These are phyloP conservation scores for Priceomyces carsonii DNA, from an alignment of 805 yeast genomes.

Conservation along the genomic window DNA sequence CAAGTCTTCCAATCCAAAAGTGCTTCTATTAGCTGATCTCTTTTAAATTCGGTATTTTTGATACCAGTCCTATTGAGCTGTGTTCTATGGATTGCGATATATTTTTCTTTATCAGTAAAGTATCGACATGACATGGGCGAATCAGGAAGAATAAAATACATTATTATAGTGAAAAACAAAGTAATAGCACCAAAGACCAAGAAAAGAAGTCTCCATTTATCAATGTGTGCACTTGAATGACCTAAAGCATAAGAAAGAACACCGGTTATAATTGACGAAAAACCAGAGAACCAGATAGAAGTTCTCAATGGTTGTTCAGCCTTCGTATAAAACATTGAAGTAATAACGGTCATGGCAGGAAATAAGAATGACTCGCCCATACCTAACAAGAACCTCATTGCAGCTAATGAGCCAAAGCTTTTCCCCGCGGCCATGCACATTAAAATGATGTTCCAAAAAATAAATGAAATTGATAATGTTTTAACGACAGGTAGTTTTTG, in stretches of 20 bases:
- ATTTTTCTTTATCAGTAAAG: slow-evolving; percentile 33
- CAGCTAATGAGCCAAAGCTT: slow-evolving; percentile 40
- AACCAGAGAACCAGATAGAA: slow-evolving; percentile 39
- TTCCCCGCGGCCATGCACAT: slow-evolving; percentile 52
- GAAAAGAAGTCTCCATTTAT: slow-evolving; percentile 62
- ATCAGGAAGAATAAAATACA: slow-evolving; percentile 46
- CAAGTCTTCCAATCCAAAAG: slow-evolving; percentile 35
- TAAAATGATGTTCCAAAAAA: slow-evolving; percentile 61
- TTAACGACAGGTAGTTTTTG: slow-evolving; percentile 62
- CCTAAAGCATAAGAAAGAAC: slow-evolving; percentile 51
- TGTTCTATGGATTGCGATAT: slow-evolving; percentile 31
- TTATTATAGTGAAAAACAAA: slow-evolving; percentile 47
- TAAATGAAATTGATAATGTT: slow-evolving; percentile 46
- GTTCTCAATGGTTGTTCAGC: slow-evolving; percentile 36
- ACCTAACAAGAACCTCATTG: slow-evolving; percentile 38
- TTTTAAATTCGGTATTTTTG: slow-evolving; percentile 39
- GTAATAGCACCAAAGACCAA: slow-evolving; percentile 63
- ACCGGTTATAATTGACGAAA: slow-evolving; percentile 37
- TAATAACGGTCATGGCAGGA: slow-evolving; percentile 40
- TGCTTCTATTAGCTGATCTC: slow-evolving; percentile 38
- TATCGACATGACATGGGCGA: slow-evolving; percentile 39
- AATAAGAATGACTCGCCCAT: slow-evolving; percentile 41
- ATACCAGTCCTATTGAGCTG: slow-evolving; percentile 41
- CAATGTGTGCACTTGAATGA: slow-evolving; percentile 34
- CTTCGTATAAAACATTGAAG: slow-evolving; percentile 34